Conservation (phyloP, 441 rosid genomes). For the Euphorbia corollata region DNA sequence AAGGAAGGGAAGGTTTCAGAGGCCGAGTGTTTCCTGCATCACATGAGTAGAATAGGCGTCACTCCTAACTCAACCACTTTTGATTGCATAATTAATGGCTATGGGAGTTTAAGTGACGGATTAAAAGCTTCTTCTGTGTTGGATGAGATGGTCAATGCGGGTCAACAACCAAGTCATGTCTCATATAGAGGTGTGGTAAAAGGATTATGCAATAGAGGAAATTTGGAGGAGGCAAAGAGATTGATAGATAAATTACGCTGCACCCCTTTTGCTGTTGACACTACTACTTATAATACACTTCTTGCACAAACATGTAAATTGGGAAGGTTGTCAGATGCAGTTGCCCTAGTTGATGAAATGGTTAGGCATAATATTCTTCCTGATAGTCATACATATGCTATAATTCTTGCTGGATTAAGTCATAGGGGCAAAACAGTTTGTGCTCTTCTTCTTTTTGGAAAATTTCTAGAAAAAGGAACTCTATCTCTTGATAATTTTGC, state of each 20-base stretch:
- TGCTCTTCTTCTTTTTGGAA: conserved; percentile 53
- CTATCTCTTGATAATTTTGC: conserved; percentile 35
- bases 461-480: conserved; percentile 37
- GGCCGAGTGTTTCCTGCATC: conserved; percentile 59
- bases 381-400: conserved; percentile 55
- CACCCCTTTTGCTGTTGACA: conserved; percentile 57
- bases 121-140: conserved; percentile 52
- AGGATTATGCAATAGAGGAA: conserved; percentile 74
- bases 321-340: conserved; percentile 56
- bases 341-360: conserved; percentile 60
- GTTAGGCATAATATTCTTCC: conserved; percentile 46
- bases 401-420: conserved; percentile 60
- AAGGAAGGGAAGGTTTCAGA: conserved; percentile 50
- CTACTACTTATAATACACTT: conserved; percentile 55
- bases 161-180: conserved; percentile 56
- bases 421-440: conserved; percentile 55
- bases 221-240: conserved; percentile 50
- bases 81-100: conserved; percentile 61
- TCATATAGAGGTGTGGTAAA: conserved; percentile 68
- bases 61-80: conserved; percentile 46
- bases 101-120: conserved; percentile 48
- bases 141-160: conserved; percentile 67
- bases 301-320: conserved; percentile 48
- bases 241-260: conserved; percentile 43
- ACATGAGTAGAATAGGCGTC: conserved; percentile 43